Conservation (phyloP, 2,329 filamentous ascomycete genomes). For the Thielaviopsis euricoi region DNA sequence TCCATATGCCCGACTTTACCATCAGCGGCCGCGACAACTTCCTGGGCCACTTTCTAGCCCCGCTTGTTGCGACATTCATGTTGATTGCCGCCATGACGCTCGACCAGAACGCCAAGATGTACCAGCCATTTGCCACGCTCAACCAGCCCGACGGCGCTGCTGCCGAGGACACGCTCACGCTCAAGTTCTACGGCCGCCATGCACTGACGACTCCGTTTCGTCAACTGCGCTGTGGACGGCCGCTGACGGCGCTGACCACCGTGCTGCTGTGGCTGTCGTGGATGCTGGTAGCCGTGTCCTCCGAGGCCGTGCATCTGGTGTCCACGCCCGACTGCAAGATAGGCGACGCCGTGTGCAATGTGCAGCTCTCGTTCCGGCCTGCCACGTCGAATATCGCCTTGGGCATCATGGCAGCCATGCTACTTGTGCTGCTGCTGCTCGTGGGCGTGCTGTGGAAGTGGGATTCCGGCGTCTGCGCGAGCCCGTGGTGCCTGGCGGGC, state of each 20-base stretch:
- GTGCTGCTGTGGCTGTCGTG: conserved; percentile 1
- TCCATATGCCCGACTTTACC: not conserved
- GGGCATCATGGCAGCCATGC: not conserved
- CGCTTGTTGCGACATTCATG: conserved; percentile 1
- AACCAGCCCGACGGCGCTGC: not conserved
- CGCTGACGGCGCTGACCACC: conserved; percentile 4
- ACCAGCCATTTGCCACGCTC: conserved; percentile 5
- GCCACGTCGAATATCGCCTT: conserved; percentile 1
- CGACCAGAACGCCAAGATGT: conserved; percentile 9
- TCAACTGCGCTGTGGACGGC: not conserved
- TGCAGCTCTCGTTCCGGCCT: conserved; percentile 4
- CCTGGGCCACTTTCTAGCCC: conserved; percentile 4
- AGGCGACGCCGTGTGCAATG: not conserved
- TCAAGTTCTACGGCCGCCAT: conserved; percentile 4
- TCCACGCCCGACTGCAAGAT: not conserved
- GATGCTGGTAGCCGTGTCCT: conserved; percentile 3
- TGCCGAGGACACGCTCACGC: conserved; percentile 2
- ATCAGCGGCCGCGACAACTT: conserved; percentile 4
- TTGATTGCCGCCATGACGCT: conserved; percentile 1
- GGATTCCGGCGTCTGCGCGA: conserved; percentile 7
- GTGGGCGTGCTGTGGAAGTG: conserved; percentile 5
- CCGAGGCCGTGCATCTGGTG: conserved; percentile 3
- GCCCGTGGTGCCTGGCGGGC: conserved; percentile 9
- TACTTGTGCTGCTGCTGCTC: conserved; percentile 5
- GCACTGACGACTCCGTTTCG: conserved; percentile 2